Evolutionary conservation across 2,329 filamentous ascomycete species (phyloP), one percentile per base, ranked within the genome.

Genomic region (Sporothrix globosa): DNA sequence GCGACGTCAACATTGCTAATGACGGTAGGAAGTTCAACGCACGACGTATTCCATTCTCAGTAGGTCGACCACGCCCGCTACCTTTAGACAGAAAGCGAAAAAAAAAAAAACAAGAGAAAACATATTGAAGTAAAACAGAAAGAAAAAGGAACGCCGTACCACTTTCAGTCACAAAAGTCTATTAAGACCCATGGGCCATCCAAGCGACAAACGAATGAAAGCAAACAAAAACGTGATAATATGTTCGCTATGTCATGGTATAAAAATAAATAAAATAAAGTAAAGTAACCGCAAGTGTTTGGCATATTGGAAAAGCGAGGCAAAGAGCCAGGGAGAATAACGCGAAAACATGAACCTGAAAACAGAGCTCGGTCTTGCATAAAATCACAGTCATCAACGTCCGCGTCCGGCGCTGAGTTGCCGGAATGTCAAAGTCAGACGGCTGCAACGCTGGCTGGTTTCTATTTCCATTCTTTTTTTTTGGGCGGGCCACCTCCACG

Each of bases 401-500:
- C 34, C 3, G 34, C 7, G 9, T 6, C 5, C 7, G 34, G 5
- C 34, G 6, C 4, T 6, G 6, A 30, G 24, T 11, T 41, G 19
- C 34, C 56, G 24, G 52, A 14, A 54, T 19, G 34, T 41, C 19
- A n/a, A 60, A 2, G 34, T 41, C 56, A 34, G 34, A 41, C 10
- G 56, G 34, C n/a, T 60, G 56, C 30, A 41, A 60, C 56, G 56
- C 56, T 60, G 52, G 52, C 52, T 54, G 56, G 56, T 60, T 60
- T 60, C 34, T 41, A 60, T 60, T 60, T 21, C 56, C 56, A 21
- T 60, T 41, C 34, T 13, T 44, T 61, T 44, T 44, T 44, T 34
- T 44, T 44, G 5, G 39, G 14, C 39, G 56, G 34, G n/a, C 39
- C 56, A 19, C n/a, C 52, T 41, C 56, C 56, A 34, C 56, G 56